Conservation (phyloP, 805 yeast species). For the Schizosaccharomyces cryophilus region DNA sequence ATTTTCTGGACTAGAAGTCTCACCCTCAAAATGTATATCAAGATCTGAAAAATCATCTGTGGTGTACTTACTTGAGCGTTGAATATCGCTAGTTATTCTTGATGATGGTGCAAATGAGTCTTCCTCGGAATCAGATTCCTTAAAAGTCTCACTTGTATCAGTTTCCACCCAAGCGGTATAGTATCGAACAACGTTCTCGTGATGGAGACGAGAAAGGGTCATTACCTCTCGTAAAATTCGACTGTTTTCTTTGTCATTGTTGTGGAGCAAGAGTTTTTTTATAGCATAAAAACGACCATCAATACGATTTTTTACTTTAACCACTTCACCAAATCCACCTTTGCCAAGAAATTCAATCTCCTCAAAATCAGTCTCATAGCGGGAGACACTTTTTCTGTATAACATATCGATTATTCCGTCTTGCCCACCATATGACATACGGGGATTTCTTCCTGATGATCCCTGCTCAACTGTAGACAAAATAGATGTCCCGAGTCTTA, state of each 20-base stretch:
- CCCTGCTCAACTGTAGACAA: neutral
- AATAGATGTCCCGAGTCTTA: slow-evolving; percentile 20
- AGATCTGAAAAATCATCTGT: neutral
- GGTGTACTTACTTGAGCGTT: neutral
- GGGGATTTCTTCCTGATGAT: neutral
- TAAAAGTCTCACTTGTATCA: slow-evolving; percentile 13
- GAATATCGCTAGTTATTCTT: neutral
- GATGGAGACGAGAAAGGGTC: slow-evolving; percentile 72
- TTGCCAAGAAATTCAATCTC: slow-evolving; percentile 75
- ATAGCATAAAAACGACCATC: slow-evolving; percentile 92
- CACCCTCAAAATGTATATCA: neutral
- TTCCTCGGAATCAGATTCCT: neutral
- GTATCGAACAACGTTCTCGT: slow-evolving; percentile 86
- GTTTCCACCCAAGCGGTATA: slow-evolving; percentile 96
- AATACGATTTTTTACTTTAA: slow-evolving; percentile 76
- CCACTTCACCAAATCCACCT: slow-evolving; percentile 96
- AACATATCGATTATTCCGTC: neutral
- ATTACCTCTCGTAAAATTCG: slow-evolving; percentile 74
- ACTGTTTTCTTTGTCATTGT: slow-evolving; percentile 54
- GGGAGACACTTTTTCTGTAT: slow-evolving; percentile 19
- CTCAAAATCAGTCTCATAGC: slow-evolving; percentile 84
- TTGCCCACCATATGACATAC: neutral
- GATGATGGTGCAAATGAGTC: neutral
- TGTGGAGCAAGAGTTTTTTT: slow-evolving; percentile 57
- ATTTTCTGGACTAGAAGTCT: slow-evolving; percentile 10